Evolutionary conservation across 768 basidiomycete genomes (phyloP), one percentile per base, ranked within the genome.

Genomic region (Russula dissimulans): DNA sequence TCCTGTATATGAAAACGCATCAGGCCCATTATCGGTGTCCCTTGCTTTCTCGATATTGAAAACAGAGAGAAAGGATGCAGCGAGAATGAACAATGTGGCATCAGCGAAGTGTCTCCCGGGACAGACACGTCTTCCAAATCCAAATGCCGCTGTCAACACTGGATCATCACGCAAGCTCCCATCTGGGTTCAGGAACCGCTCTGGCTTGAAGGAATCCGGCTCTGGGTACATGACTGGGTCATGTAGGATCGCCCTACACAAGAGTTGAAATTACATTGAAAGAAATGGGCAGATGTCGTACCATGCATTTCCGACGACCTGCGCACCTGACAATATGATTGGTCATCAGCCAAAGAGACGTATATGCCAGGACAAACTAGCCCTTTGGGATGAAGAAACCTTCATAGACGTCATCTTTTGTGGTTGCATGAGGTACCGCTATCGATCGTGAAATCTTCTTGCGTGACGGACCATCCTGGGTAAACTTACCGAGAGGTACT

Each of bases 331-430:
- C 22, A 17, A 43, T 22, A 31, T 0, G 15, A n/a, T 46, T 9
- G 22, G 12, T 22, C 9, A 46, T 29, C n/a, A 31, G 17, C 3
- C 22, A n/a, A 8, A 42, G 10, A 42, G 7, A 2, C 15, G 11
- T 9, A n/a, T 12, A n/a, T 4, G 7, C 11, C 17, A 9, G 29
- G 3, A 11, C 34, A 7, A 26, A 45, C 3, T 47, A 34, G 29
- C 67, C 69, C 46, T 70, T 71, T 4, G 69, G 68, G 5, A 72
- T 68, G 36, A 62, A 59, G 41, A 62, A 71, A 0, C 67, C 70
- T 41, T 69, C 53, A 53, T 69, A 71, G 3, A 67, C 54, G 45
- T 70, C 65, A 31, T 70, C 70, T 42, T 67, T 42, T 9, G 43
- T 54, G 8, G 57, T 18, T 12, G 50, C 39, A 52, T 70, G 69